Evolutionary conservation across 176 grass and related monocot genomes (phyloP).

Genomic region (Juncus inflexus): DNA sequence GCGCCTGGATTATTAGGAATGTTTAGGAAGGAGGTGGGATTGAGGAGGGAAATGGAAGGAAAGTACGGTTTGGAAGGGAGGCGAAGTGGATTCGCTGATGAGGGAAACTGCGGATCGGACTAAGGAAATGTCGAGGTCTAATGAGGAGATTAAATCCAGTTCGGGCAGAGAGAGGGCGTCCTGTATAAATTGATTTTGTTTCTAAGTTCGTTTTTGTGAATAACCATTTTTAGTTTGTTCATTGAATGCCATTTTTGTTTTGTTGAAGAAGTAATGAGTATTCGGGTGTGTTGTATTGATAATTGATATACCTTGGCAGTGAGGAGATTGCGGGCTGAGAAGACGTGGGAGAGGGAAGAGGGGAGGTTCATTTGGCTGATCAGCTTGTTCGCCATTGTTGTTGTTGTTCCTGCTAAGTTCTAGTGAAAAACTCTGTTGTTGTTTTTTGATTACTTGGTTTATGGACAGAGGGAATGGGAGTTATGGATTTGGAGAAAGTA

Average conservation of each 20-base stretch:
- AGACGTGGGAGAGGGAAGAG: constrained; percentile 53
- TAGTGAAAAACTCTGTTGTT: too few species aligned
- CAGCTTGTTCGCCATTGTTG: constrained; percentile 72
- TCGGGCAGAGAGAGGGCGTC: constrained; percentile 89
- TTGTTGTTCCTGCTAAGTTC: too few species aligned
- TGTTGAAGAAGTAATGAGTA: background rate
- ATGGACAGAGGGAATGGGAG: too few species aligned
- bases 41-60: background rate
- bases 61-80: constrained; percentile 73
- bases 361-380: constrained; percentile 70
- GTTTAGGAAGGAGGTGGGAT: background rate
- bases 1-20: constrained; percentile 25
- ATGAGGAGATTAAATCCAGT: constrained; percentile 64
- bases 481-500: too few species aligned
- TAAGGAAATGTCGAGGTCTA: constrained; percentile 46
- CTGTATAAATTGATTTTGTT: constrained; percentile 21
- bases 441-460: too few species aligned
- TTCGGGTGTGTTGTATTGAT: background rate
- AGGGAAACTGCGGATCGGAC: constrained; percentile 45
- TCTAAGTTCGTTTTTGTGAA: too few species aligned
- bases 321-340: constrained; percentile 70
- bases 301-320: constrained; percentile 55
- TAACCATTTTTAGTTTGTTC: too few species aligned
- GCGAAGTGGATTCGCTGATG: constrained; percentile 75
- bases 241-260: too few species aligned